Evolutionary conservation across 2,329 filamentous ascomycete species (phyloP).

Genomic region (Colletotrichum sp.): DNA sequence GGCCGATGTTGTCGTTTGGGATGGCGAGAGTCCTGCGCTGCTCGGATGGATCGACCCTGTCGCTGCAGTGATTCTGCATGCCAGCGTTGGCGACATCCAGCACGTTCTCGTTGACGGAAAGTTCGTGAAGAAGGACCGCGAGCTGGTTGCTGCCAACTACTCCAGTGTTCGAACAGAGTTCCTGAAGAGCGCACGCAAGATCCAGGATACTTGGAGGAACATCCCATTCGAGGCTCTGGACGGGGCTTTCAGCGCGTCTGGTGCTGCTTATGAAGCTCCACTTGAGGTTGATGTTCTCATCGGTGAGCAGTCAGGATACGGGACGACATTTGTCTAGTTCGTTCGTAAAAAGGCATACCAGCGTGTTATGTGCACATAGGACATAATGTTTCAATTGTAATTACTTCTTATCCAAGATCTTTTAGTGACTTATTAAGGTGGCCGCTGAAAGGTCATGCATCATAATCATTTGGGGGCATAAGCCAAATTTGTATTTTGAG

Average conservation of each 20-base stretch:
- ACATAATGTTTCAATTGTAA: too few relatives aligned
- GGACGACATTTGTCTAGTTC: not conserved
- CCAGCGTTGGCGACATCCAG: slow-evolving; percentile 56
- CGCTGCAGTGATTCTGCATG: slow-evolving; percentile 61
- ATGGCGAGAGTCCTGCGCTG: slow-evolving; percentile 52
- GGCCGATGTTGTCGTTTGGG: slow-evolving; percentile 59
- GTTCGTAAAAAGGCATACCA: too few relatives aligned
- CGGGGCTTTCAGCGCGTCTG: slow-evolving; percentile 25
- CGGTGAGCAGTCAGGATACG: slow-evolving; percentile 1
- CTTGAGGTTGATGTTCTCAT: not conserved
- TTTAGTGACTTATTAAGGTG: too few relatives aligned
- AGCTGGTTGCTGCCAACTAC: slow-evolving; percentile 35
- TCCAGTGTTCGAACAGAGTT: slow-evolving; percentile 33
- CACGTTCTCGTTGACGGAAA: slow-evolving; percentile 55
- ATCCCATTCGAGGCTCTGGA: slow-evolving; percentile 30
- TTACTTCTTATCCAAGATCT: too few relatives aligned
- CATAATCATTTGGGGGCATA: not conserved
- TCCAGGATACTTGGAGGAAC: slow-evolving; percentile 31
- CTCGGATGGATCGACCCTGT: slow-evolving; percentile 62
- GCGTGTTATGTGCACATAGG: not conserved
- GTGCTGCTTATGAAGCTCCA: slow-evolving; percentile 5
- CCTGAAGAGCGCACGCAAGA: slow-evolving; percentile 34
- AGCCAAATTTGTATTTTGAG: not conserved
- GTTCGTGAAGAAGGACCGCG: slow-evolving; percentile 51
- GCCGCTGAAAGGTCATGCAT: too few relatives aligned